phyloP scores from a whole-genome alignment of 495 filamentous ascomycete species.

The Talaromyces wortmannii region DNA sequence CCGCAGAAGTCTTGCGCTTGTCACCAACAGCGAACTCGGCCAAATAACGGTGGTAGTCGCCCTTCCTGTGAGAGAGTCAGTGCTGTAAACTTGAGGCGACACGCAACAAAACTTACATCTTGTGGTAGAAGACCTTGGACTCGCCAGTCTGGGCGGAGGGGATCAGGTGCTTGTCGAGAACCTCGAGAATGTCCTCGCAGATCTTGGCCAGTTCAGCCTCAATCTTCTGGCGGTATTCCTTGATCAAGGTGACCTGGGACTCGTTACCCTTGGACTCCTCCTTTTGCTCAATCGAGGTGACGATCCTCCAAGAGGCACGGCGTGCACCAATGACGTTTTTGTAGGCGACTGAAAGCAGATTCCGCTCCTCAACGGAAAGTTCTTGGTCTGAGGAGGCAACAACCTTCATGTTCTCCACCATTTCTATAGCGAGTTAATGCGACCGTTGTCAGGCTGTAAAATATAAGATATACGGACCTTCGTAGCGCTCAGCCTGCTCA shows the following conservation, averaged over 20 bases:
- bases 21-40: constrained; percentile 98
- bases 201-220: constrained; percentile 98
- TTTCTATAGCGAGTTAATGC: constrained; percentile 56
- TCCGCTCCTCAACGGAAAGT: constrained; percentile 97
- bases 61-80: constrained; percentile 64
- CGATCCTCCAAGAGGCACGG: constrained; percentile 99
- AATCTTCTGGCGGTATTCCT: constrained; percentile 99
- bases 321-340: constrained; percentile 99
- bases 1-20: constrained; percentile 94
- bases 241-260: constrained; percentile 86
- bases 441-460: not conserved
- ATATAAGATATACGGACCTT: constrained; percentile 59
- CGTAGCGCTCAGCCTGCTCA: constrained; percentile 99
- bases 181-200: constrained; percentile 97
- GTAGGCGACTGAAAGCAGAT: constrained; percentile 98
- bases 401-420: constrained; percentile 99
- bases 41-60: constrained; percentile 99
- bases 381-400: constrained; percentile 94
- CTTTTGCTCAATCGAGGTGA: constrained; percentile 99
- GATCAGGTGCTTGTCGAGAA: constrained; percentile 93
- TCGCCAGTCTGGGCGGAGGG: constrained; percentile 93
- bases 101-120: constrained; percentile 64
- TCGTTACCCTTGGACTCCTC: constrained; percentile 99
- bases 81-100: not conserved
- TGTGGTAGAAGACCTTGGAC: constrained; percentile 99